phyloP scores from a whole-genome alignment of 2,329 filamentous ascomycete species.

The Purpureocillium lavendulum region DNA sequence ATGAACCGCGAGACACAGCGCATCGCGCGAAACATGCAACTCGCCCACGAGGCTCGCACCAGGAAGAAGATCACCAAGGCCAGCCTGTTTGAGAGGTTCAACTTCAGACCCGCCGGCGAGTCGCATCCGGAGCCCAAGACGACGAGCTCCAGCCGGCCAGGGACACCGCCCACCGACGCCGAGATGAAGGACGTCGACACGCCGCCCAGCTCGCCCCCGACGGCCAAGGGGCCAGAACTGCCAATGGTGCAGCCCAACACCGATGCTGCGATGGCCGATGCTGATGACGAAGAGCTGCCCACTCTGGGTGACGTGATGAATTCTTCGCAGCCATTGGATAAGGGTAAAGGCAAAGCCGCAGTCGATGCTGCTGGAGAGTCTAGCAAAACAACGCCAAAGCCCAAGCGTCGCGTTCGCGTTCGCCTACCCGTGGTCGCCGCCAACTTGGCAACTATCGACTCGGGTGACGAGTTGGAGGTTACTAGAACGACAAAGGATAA shows the following conservation, averaged over 20 bases:
- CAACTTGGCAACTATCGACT: slow-evolving; percentile 32
- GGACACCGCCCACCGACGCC: slow-evolving; percentile 42
- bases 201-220: slow-evolving; percentile 63
- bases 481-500: slow-evolving; percentile 38
- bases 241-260: slow-evolving; percentile 5
- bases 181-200: slow-evolving; percentile 49
- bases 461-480: slow-evolving; percentile 60
- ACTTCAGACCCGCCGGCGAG: slow-evolving; percentile 48
- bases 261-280: slow-evolving; percentile 8
- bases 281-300: slow-evolving; percentile 26
- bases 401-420: slow-evolving; percentile 42
- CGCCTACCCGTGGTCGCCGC: slow-evolving; percentile 33
- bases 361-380: slow-evolving; percentile 8
- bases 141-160: slow-evolving; percentile 47
- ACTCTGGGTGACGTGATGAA: slow-evolving; percentile 26
- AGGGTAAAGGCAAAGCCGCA: slow-evolving; percentile 52
- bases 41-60: slow-evolving; percentile 81
- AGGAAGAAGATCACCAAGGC: slow-evolving; percentile 85
- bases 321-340: slow-evolving; percentile 31
- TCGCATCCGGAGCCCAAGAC: slow-evolving; percentile 23
- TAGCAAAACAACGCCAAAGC: slow-evolving; percentile 16
- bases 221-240: slow-evolving; percentile 18
- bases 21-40: slow-evolving; percentile 80
- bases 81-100: slow-evolving; percentile 77
- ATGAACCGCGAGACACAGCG: slow-evolving; percentile 94